phyloP scores from a whole-genome alignment of 2,329 filamentous ascomycete genomes.

The Mycosphaerella arachidis region DNA sequence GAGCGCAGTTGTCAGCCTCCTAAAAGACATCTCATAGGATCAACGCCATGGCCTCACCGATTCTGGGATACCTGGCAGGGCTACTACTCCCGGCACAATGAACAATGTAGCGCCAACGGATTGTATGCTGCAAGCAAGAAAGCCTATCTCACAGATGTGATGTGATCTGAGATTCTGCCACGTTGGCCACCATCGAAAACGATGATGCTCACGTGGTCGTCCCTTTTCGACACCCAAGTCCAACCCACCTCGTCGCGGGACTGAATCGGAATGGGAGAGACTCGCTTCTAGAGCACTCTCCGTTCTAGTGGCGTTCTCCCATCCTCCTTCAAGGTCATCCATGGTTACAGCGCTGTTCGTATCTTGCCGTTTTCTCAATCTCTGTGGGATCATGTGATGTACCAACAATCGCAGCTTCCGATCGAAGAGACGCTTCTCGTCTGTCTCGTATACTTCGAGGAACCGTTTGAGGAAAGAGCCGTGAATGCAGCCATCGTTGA shows the following conservation, averaged over 20 bases:
- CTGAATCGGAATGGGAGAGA: slow-evolving; percentile 13
- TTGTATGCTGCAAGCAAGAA: slow-evolving; percentile 27
- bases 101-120: slow-evolving; percentile 29
- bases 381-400: slow-evolving; percentile 10
- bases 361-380: background rate
- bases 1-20: background rate
- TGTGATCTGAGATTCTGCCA: slow-evolving; percentile 25
- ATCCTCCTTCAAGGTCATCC: slow-evolving; percentile 17
- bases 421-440: slow-evolving; percentile 26
- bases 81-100: slow-evolving; percentile 23
- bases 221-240: slow-evolving; percentile 15
- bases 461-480: slow-evolving; percentile 26
- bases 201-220: slow-evolving; percentile 6
- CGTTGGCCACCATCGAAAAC: slow-evolving; percentile 18
- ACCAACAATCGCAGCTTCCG: slow-evolving; percentile 23
- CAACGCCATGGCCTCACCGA: slow-evolving; percentile 22
- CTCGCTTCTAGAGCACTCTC: slow-evolving; percentile 10
- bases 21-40: background rate
- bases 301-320: slow-evolving; percentile 8
- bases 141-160: slow-evolving; percentile 31
- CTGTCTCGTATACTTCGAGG: slow-evolving; percentile 26
- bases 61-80: slow-evolving; percentile 26
- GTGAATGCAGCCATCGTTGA: slow-evolving; percentile 30
- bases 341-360: background rate
- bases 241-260: slow-evolving; percentile 15